Conservation (phyloP, 192 early-diverging fungal genomes). For the Coemansia sp. region DNA sequence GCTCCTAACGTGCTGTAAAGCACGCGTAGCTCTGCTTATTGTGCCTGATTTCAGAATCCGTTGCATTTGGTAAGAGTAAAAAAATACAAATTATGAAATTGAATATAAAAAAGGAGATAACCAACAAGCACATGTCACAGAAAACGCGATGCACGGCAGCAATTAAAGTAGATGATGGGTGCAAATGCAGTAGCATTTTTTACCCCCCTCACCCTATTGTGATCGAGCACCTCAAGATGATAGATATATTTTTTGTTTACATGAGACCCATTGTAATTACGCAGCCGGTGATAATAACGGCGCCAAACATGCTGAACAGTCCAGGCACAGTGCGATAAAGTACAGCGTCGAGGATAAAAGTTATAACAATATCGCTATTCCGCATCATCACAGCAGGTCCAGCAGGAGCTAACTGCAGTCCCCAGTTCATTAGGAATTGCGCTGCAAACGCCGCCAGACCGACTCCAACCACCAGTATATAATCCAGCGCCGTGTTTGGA, state of each 20-base stretch:
- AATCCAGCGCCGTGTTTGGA: background rate
- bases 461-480: slow-evolving; percentile 11
- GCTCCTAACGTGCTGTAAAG: background rate
- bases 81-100: background rate
- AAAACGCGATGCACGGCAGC: background rate
- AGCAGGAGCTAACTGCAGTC: slow-evolving; percentile 27
- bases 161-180: background rate
- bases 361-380: slow-evolving; percentile 26
- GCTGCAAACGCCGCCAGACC: slow-evolving; percentile 20
- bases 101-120: background rate
- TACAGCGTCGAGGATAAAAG: slow-evolving; percentile 20
- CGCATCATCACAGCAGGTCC: slow-evolving; percentile 37
- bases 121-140: background rate
- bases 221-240: background rate
- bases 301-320: slow-evolving; percentile 15
- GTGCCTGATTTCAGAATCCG: slow-evolving; percentile 1
- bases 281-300: slow-evolving; percentile 15
- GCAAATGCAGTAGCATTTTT: background rate
- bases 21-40: background rate
- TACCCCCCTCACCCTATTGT: background rate
- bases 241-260: background rate
- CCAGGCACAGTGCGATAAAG: slow-evolving; percentile 18
- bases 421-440: slow-evolving; percentile 36
- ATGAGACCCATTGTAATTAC: slow-evolving; percentile 17
- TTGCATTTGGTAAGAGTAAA: background rate